Evolutionary conservation across 495 filamentous ascomycete genomes (phyloP).

Genomic region (Penicillium lagena): DNA sequence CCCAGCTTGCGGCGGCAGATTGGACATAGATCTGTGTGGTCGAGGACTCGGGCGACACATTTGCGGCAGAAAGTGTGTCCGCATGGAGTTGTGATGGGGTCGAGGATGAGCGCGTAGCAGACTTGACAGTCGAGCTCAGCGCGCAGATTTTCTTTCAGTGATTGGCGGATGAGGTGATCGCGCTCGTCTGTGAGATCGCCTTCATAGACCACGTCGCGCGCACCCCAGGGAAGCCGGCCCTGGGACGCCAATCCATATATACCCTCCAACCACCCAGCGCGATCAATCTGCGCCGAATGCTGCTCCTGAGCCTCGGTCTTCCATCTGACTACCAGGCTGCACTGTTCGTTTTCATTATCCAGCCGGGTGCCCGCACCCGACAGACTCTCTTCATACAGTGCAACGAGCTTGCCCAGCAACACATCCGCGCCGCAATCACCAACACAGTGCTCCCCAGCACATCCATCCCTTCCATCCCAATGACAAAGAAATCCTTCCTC

Average conservation of each 20-base stretch:
- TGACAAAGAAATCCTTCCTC: constrained; percentile 66
- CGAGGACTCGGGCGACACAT: constrained; percentile 67
- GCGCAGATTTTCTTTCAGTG: constrained; percentile 52
- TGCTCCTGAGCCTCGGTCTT: constrained; percentile 21
- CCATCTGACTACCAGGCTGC: constrained; percentile 26
- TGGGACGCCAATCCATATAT: constrained; percentile 23
- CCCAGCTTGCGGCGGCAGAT: constrained; percentile 64
- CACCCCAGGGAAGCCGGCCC: constrained; percentile 26
- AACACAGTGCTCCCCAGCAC: constrained; percentile 63
- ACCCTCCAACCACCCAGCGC: constrained; percentile 14
- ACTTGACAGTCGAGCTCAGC: constrained; percentile 81
- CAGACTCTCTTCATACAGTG: constrained; percentile 43
- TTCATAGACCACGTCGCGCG: constrained; percentile 49
- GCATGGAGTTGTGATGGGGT: constrained; percentile 77
- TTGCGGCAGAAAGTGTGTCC: constrained; percentile 85
- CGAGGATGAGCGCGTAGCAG: constrained; percentile 71
- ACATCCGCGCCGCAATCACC: constrained; percentile 75
- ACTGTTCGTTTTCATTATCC: constrained; percentile 18
- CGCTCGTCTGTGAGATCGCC: constrained; percentile 19
- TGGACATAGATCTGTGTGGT: constrained; percentile 72
- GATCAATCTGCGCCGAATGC: not conserved
- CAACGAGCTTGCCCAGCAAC: constrained; percentile 58
- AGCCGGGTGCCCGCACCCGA: too few species aligned
- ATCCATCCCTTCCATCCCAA: constrained; percentile 44
- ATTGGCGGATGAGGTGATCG: constrained; percentile 47